Evolutionary conservation across 23 red algal genomes (phyloP).

Genomic region (Gracilaria vermiculophylla): DNA sequence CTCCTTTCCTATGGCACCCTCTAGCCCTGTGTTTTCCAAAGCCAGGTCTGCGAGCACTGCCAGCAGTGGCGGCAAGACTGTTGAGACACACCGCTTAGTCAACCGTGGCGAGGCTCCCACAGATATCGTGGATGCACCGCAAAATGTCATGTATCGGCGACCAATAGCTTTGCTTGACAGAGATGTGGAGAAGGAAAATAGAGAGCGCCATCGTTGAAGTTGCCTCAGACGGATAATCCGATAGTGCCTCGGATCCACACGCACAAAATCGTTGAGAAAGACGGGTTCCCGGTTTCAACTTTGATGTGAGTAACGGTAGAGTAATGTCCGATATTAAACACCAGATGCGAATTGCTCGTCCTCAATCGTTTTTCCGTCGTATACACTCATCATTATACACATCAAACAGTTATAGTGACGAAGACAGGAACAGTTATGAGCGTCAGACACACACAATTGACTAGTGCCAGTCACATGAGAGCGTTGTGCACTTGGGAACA

Average conservation of each 20-base stretch:
- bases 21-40: not conserved
- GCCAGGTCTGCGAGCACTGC: not conserved
- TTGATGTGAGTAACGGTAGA: slow-evolving; percentile 16
- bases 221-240: slow-evolving; percentile 37
- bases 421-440: not conserved
- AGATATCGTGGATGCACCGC: not conserved
- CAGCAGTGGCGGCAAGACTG: not conserved
- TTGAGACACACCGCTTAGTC: not conserved
- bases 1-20: not conserved
- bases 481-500: not conserved
- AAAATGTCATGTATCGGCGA: not conserved
- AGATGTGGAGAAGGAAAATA: slow-evolving; percentile 51
- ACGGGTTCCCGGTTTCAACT: slow-evolving; percentile 1
- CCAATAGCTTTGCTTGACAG: slow-evolving; percentile 15
- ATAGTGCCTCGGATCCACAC: not conserved
- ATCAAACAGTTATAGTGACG: not conserved
- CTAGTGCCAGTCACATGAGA: not conserved
- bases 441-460: not conserved
- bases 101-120: not conserved
- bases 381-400: not conserved
- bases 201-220: slow-evolving; percentile 44
- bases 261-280: not conserved
- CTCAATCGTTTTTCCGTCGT: not conserved
- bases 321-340: slow-evolving; percentile 12
- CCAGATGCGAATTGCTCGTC: not conserved